A percentile compares a stretch with the other conserved stretches of the same genome.
These are phyloP conservation scores for Cladosporium colombiae DNA, from an alignment of 2,329 filamentous ascomycete species.

Conservation along the genomic window DNA sequence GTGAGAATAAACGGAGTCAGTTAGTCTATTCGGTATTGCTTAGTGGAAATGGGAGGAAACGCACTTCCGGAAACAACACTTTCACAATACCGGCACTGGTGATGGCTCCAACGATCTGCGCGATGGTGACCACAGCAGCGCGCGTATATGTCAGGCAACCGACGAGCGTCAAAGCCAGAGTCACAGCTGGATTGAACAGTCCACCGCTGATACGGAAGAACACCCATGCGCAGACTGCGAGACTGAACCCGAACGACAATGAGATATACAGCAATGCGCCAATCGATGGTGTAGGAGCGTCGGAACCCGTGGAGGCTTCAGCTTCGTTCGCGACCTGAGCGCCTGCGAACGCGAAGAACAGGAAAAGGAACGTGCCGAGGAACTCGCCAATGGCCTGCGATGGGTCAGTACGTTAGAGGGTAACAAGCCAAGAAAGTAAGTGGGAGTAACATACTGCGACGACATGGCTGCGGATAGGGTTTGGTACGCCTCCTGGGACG, in stretches of 20 bases:
- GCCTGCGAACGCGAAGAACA: conserved; percentile 37
- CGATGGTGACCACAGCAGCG: conserved; percentile 45
- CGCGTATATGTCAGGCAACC: conserved; percentile 49
- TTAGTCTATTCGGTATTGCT: neutral
- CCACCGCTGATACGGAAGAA: conserved; percentile 42
- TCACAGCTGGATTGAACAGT: conserved; percentile 46
- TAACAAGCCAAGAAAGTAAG: neutral
- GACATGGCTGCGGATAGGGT: conserved; percentile 12
- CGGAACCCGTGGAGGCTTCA: conserved; percentile 16
- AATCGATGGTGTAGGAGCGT: conserved; percentile 13
- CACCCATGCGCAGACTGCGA: conserved; percentile 41
- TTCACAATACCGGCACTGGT: conserved; percentile 48
- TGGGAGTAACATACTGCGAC: conserved; percentile 14
- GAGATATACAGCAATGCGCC: conserved; percentile 38
- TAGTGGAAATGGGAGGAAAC: neutral
- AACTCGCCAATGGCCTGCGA: conserved; percentile 25
- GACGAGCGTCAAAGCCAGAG: conserved; percentile 49
- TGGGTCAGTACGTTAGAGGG: neutral
- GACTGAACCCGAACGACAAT: conserved; percentile 39
- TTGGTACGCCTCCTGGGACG: neutral
- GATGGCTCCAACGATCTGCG: conserved; percentile 50
- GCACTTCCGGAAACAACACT: conserved; percentile 45
- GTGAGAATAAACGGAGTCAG: neutral
- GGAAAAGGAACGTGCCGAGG: conserved; percentile 34
- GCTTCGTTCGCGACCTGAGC: conserved; percentile 38